Evolutionary conservation across 257 asterid species (phyloP).

Genomic region (Lithospermum erythrorhizon): DNA sequence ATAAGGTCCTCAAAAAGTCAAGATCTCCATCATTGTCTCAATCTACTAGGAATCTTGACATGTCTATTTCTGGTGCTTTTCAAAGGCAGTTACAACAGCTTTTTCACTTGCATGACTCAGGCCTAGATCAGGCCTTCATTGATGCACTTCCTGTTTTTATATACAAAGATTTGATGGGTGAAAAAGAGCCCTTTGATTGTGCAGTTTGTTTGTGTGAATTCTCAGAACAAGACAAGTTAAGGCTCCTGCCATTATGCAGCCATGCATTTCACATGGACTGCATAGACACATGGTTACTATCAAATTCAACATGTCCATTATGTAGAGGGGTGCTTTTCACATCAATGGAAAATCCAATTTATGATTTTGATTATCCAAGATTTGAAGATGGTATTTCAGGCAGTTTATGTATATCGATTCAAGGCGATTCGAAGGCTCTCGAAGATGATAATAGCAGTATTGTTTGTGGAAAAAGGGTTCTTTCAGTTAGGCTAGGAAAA

Average conservation of each 20-base stretch:
- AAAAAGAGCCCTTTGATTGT: constrained; percentile 86
- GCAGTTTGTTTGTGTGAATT: constrained; percentile 91
- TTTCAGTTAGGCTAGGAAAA: constrained; percentile 48
- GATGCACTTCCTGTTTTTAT: constrained; percentile 79
- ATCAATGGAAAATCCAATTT: constrained; percentile 12
- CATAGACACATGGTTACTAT: constrained; percentile 85
- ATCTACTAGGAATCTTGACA: constrained; percentile 30
- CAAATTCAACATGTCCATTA: constrained; percentile 86
- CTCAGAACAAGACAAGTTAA: constrained; percentile 54
- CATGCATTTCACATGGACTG: constrained; percentile 92
- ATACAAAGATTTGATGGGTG: constrained; percentile 70
- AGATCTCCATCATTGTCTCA: constrained; percentile 41
- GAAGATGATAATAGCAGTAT: too few relatives aligned
- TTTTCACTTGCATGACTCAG: constrained; percentile 77
- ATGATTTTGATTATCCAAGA: constrained; percentile 8
- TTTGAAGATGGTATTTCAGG: constrained; percentile 13
- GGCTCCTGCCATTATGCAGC: constrained; percentile 81
- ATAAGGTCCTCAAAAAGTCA: constrained; percentile 17
- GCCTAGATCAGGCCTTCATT: constrained; percentile 80
- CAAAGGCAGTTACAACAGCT: constrained; percentile 75
- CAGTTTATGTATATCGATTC: constrained; percentile 6
- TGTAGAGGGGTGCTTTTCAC: constrained; percentile 39
- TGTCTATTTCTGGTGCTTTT: constrained; percentile 28
- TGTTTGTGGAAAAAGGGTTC: constrained; percentile 19
- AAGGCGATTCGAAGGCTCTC: constrained; percentile 1